phyloP scores from a whole-genome alignment of 306 rosid species.

The Vigna unguiculata region DNA sequence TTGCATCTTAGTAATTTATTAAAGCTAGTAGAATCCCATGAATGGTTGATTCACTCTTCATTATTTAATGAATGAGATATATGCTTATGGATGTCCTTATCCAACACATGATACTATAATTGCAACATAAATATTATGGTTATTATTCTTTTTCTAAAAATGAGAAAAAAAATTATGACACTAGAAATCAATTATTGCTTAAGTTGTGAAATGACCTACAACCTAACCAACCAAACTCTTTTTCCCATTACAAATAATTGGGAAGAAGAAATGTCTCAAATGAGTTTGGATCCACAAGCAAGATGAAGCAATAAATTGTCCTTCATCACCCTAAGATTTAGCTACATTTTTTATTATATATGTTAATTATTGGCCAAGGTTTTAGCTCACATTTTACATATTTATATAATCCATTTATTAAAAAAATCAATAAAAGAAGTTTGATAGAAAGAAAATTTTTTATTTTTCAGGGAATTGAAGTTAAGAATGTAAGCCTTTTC shows the following conservation, averaged over 20 bases:
- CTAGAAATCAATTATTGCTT: background rate
- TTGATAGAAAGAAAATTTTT: no score
- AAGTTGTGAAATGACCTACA: slow-evolving; percentile 12
- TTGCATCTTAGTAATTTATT: background rate
- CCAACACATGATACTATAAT: slow-evolving; percentile 19
- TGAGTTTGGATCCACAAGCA: background rate
- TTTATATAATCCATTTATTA: no score
- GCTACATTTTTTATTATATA: background rate
- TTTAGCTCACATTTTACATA: no score
- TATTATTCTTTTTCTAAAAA: background rate
- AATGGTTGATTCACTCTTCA: slow-evolving; percentile 24
- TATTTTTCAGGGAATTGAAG: no score
- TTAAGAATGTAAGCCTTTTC: no score
- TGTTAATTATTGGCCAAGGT: no score
- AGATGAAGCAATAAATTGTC: background rate
- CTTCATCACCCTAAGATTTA: background rate
- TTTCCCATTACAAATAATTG: slow-evolving; percentile 1
- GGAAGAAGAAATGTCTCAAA: slow-evolving; percentile 18
- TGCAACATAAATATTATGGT: slow-evolving; percentile 11
- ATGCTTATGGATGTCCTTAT: background rate
- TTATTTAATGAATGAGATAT: background rate
- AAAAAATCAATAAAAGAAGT: no score
- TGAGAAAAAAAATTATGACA: background rate
- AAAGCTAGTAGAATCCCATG: slow-evolving; percentile 19
- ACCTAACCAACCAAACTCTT: slow-evolving; percentile 8